Conservation (phyloP, 2,329 filamentous ascomycete genomes). For the Colletotrichum agaves region DNA sequence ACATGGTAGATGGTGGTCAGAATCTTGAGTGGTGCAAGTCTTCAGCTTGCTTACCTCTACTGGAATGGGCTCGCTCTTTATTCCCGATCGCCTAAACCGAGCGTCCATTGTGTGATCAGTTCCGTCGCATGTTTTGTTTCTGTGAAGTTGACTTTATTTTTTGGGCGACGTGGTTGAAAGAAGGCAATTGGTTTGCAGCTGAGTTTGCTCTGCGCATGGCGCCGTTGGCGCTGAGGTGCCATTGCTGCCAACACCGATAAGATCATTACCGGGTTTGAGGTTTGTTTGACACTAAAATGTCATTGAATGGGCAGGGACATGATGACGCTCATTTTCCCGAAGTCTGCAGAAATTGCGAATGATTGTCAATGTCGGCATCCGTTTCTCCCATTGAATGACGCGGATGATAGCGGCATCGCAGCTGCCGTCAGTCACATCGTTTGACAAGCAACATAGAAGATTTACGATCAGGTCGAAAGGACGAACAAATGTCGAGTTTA, state of each 20-base stretch:
- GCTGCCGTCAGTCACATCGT: neutral
- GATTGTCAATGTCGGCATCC: too few relatives aligned
- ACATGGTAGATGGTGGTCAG: neutral
- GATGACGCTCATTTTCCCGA: too few relatives aligned
- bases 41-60: constrained; percentile 20
- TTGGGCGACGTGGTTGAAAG: neutral
- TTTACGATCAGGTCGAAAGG: neutral
- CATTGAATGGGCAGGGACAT: too few relatives aligned
- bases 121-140: constrained; percentile 7
- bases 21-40: too few relatives aligned
- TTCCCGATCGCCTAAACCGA: constrained; percentile 8
- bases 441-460: neutral
- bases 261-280: neutral
- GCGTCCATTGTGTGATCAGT: constrained; percentile 3
- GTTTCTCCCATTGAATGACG: neutral
- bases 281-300: too few relatives aligned
- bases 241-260: neutral
- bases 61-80: constrained; percentile 3
- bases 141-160: neutral
- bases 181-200: neutral
- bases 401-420: neutral
- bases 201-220: too few relatives aligned
- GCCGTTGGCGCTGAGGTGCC: too few relatives aligned
- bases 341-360: too few relatives aligned
- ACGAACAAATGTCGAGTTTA: too few relatives aligned